Evolutionary conservation across 1,284 basidiomycete genomes (phyloP), one percentile per base, ranked within the genome.

Genomic region (Neotropicomus parvogracilis): DNA sequence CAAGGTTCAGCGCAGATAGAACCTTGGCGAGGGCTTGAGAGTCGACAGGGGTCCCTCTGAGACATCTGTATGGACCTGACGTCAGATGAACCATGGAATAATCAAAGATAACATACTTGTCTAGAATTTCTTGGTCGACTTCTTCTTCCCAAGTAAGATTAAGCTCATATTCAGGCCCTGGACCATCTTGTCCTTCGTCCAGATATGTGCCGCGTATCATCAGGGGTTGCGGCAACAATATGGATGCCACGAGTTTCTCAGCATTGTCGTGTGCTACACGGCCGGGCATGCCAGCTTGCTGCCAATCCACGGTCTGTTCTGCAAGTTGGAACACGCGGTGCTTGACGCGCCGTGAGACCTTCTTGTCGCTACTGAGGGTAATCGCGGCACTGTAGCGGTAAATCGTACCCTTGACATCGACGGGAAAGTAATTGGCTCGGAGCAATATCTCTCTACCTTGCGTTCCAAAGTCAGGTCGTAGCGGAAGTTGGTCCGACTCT

Each of bases 371-470:
- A 4, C 36, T 11, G 9, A 62, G 45, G 6, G n/a, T 12, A 5
- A 62, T 64, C 19, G 14, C 45, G 5, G 39, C 53, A 24, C 17
- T 36, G 42, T 65, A 66, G n/a, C 42, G 38, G 11, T 48, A 58
- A 0, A 65, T 51, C 6, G 6, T 28, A 11, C 54, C 67, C 38
- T 69, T 68, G n/a, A 75, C 54, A 4, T 62, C 58, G 10, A 80
- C 61, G 0, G 77, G 69, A 59, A 79, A 78, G 61, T 74, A 74
- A 43, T 80, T 79, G 5, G 74, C 65, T 6, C 77, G 75, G 9
- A 80, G 64, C 21, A 59, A 63, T 55, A 79, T 70, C 10, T 53
- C 39, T 8, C 48, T 60, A 5, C 77, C 77, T 14, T 55, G 51
- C 2, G 64, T 70, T 2, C 77, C 78, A 52, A 69, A 77, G 50